These are phyloP conservation scores for Centaurea solstitialis DNA, from an alignment of 129 eudicot genomes.

Conservation along the genomic window DNA sequence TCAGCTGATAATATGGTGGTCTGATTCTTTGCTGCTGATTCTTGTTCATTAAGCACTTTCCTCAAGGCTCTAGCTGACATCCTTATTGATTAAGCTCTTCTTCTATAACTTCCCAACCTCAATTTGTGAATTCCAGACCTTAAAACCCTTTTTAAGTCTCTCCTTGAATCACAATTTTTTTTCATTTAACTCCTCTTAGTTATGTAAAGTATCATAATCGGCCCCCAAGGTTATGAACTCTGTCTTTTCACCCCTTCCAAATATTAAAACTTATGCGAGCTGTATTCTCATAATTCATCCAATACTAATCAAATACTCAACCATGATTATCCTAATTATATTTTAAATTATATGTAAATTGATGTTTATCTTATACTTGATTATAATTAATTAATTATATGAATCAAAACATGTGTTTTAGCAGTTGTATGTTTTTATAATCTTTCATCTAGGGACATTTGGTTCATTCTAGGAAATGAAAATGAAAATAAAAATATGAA, in stretches of 20 bases:
- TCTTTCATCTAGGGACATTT: too few species aligned
- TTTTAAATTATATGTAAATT: too few species aligned
- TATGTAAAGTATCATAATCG: not conserved
- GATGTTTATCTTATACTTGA: too few species aligned
- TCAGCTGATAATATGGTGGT: slow-evolving; percentile 21
- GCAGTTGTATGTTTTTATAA: too few species aligned
- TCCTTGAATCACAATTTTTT: not conserved
- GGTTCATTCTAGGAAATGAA: too few species aligned
- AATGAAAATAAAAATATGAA: too few species aligned
- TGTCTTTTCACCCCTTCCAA: not conserved
- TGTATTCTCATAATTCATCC: too few species aligned
- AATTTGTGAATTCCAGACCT: slow-evolving; percentile 9
- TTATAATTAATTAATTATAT: too few species aligned
- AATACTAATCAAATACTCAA: too few species aligned
- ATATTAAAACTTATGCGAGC: too few species aligned
- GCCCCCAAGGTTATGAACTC: not conserved
- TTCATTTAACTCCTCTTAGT: not conserved
- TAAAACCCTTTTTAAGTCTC: slow-evolving; percentile 14
- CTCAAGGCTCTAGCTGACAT: slow-evolving; percentile 84
- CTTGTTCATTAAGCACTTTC: slow-evolving; percentile 78
- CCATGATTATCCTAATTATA: too few species aligned
- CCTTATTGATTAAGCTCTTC: slow-evolving; percentile 9
- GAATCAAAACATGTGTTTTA: too few species aligned
- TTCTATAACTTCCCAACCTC: slow-evolving; percentile 7
- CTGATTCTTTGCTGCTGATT: slow-evolving; percentile 36